Base-by-base conservation (phyloP, 768 basidiomycete genomes). In the Phylloporus arenicola region DNA sequence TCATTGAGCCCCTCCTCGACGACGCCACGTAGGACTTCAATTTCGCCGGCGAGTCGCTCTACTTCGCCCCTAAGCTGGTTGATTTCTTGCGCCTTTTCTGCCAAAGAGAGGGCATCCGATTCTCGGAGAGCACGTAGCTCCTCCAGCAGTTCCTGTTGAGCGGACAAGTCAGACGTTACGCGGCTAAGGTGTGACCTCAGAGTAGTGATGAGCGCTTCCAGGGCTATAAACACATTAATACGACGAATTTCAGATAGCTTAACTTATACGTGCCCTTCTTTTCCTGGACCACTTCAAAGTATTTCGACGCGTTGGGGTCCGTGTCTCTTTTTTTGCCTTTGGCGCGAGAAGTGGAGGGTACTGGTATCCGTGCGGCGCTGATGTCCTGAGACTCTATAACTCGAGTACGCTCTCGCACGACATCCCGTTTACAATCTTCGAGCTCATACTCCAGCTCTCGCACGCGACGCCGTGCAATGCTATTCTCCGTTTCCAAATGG, bases 1-100 rank as follows among this genome's bases (percentile, higher is more conserved):
- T 91, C 89, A 53, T 83, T 79, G 47, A 96, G 72, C 4, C 91
- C 91, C 51, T 89, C 86, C 65, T 94, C 88, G 1, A 97, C 89
- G 0, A 93, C 86, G 1, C 83, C 86, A 11, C 87, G 73, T n/a
- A 96, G 73, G 3, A 90, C 85, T 52, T 88, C 86, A 2, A 97
- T 88, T 68, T 98, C 92, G 4, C 83, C 83, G 0, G 80, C 84
- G 6, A 96, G 78, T 38, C 84, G 69, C 58, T 93, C 88, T 7
- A 97, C 86, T 59, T 94, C 88, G 11, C 77, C 73, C 33, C 78
- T 76, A 11, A 96, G 76, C 12, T 74, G 72, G 39, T 80, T 75
- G 8, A 94, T 81, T 53, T 92, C 90, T 4, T 72, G 68, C 20
- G 78, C 67, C 64, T 87, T 88, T 49, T 80, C 78, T 33, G 75